Base-by-base conservation (phyloP, 805 yeast genomes). In the Schwanniomyces occidentalis region DNA sequence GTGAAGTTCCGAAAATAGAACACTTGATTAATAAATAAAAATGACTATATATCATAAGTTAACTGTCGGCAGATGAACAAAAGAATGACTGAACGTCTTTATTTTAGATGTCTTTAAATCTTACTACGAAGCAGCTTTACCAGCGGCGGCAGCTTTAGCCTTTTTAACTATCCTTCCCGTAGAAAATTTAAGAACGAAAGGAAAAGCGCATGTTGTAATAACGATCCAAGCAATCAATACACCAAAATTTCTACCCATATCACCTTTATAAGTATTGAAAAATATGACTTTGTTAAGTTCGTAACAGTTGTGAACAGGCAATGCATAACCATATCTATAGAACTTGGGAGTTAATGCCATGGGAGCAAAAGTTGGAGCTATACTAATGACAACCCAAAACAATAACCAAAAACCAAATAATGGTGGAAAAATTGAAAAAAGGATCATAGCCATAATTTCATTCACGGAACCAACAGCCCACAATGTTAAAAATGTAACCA, bases 401-500 rank as follows among this genome's bases (percentile, higher is more conserved):
- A 84, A 63, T 48, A 85, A 52, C 88, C 90, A 83, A 48, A 82
- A 75, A 0, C 90, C 89, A 31, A 82, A 45, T 34, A 72, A 46
- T 18, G 88, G 87, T 1, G 93, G 91, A 32, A 69, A 68, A 10
- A 65, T 37, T 5, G 78, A 58, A 30, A 81, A 61, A 6, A 74
- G 52, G 5, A 83, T 20, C 55, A 78, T 52, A 0, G 80, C 78
- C 46, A 74, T 61, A 42, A 81, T 76, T 57, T 85, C 93, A 51
- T 80, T 82, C 19, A 82, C 80, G 27, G 83, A 76, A 39, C 95
- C 95, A 22, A 84, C 82, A 1, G 90, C 86, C 42, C 78, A 62
- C 86, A 85, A 80, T 5, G 86, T 74, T 32, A 85, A 46, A 54
- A 65, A 85, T 5, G 80, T 70, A 21, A 78, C 46, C 76, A 82